A percentile compares a stretch with the other conserved stretches of the same genome.
These are phyloP conservation scores for Meyerozyma smithsonii DNA, from an alignment of 1,139 yeast species.

Conservation along the genomic window DNA sequence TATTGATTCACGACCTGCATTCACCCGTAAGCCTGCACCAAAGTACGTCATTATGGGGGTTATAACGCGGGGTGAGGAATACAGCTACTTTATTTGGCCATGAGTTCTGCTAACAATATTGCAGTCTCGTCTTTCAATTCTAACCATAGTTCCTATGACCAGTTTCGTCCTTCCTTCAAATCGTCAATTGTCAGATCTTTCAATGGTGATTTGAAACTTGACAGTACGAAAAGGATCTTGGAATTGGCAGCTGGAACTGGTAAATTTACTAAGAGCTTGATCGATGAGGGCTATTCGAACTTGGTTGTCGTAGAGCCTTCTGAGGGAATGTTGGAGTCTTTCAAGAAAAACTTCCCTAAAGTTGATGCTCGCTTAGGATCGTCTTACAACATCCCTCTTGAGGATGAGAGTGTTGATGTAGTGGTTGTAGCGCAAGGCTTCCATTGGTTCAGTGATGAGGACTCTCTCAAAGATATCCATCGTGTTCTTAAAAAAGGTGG, in stretches of 20 bases:
- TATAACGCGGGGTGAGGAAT: no score
- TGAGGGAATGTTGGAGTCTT: slow-evolving; percentile 52
- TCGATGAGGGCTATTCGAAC: slow-evolving; percentile 36
- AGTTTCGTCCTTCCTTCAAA: slow-evolving; percentile 53
- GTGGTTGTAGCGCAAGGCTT: slow-evolving; percentile 62
- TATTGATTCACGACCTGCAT: slow-evolving; percentile 1
- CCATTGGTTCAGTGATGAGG: slow-evolving; percentile 61
- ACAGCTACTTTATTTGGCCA: no score
- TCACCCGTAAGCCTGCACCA: background rate
- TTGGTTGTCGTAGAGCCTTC: slow-evolving; percentile 55
- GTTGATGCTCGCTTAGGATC: slow-evolving; percentile 37
- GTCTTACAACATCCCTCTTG: slow-evolving; percentile 46
- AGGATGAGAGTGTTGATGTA: slow-evolving; percentile 43
- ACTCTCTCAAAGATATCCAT: slow-evolving; percentile 45
- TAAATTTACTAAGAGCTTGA: slow-evolving; percentile 51
- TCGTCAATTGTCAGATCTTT: slow-evolving; percentile 45
- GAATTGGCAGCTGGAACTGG: slow-evolving; percentile 69
- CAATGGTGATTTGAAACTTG: slow-evolving; percentile 23
- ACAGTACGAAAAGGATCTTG: slow-evolving; percentile 26
- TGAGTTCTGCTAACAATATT: slow-evolving; percentile 20
- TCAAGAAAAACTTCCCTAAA: slow-evolving; percentile 44
- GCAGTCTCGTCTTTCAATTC: slow-evolving; percentile 47
- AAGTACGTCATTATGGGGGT: no score
- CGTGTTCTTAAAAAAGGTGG: slow-evolving; percentile 50
- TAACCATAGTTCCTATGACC: slow-evolving; percentile 52